These are phyloP conservation scores for Withania somnifera DNA, from an alignment of 305 asterid genomes.

Conservation along the genomic window DNA sequence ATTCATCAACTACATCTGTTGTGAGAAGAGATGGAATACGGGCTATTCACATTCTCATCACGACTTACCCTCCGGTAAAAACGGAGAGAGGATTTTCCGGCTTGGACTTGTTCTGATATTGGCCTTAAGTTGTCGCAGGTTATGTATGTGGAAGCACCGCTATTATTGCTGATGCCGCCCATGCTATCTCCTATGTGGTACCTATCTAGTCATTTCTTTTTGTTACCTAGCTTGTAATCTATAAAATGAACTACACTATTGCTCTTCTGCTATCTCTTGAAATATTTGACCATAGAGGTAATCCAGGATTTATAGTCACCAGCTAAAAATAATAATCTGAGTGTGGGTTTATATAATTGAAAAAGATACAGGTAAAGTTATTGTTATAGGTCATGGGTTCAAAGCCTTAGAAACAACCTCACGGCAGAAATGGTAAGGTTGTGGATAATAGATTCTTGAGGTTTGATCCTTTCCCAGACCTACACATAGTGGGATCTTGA, in stretches of 20 bases:
- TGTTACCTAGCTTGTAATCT: not conserved
- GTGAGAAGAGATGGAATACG: constrained; percentile 68
- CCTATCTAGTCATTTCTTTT: not conserved
- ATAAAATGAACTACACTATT: not conserved
- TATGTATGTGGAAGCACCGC: constrained; percentile 92
- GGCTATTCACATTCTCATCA: constrained; percentile 37
- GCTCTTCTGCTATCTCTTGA: not conserved
- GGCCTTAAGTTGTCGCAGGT: constrained; percentile 72
- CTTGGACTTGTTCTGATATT: constrained; percentile 83
- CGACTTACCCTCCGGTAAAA: constrained; percentile 38
- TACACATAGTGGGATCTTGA: too few relatives aligned
- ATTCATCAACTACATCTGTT: not conserved
- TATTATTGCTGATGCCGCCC: constrained; percentile 93
- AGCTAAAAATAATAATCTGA: too few relatives aligned
- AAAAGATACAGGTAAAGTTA: too few relatives aligned
- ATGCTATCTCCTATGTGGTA: constrained; percentile 95
- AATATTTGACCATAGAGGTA: too few relatives aligned
- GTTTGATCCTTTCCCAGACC: too few relatives aligned
- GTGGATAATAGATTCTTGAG: too few relatives aligned
- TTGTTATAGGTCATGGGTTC: too few relatives aligned
- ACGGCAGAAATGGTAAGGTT: too few relatives aligned
- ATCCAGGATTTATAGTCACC: too few relatives aligned
- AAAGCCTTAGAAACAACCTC: too few relatives aligned
- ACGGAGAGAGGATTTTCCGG: constrained; percentile 82
- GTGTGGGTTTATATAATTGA: too few relatives aligned